These are phyloP conservation scores for Puccinia horiana DNA, from an alignment of 1,284 basidiomycete species.

Conservation along the genomic window DNA sequence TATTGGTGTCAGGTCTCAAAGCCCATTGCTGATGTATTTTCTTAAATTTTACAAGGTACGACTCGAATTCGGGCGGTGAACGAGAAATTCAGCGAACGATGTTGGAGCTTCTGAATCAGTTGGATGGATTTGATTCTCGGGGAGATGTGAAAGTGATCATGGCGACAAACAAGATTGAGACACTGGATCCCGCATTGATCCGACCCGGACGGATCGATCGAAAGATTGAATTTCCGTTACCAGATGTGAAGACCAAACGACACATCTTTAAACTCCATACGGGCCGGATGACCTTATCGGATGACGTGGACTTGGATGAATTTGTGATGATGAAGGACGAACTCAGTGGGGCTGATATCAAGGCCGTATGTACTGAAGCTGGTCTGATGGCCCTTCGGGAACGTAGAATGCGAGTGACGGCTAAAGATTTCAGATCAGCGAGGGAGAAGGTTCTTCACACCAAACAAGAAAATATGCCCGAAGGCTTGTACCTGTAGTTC, in stretches of 20 bases:
- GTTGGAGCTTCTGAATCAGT: slow-evolving; percentile 66
- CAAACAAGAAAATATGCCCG: slow-evolving; percentile 83
- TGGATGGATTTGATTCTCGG: slow-evolving; percentile 98
- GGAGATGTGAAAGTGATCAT: slow-evolving; percentile 91
- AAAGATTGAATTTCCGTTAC: slow-evolving; percentile 76
- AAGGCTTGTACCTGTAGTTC: slow-evolving; percentile 58
- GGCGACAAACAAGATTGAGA: slow-evolving; percentile 89
- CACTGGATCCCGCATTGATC: slow-evolving; percentile 92
- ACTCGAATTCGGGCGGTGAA: slow-evolving; percentile 61
- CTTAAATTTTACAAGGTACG: slow-evolving; percentile 55
- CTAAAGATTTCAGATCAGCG: slow-evolving; percentile 79
- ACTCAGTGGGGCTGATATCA: slow-evolving; percentile 94
- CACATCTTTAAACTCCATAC: slow-evolving; percentile 99
- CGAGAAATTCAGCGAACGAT: slow-evolving; percentile 61
- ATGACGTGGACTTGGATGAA: slow-evolving; percentile 94
- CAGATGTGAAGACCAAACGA: slow-evolving; percentile 84
- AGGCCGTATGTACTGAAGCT: slow-evolving; percentile 92
- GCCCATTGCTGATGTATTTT: not conserved
- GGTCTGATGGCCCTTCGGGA: slow-evolving; percentile 91
- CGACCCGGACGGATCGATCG: slow-evolving; percentile 97
- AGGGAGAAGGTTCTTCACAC: slow-evolving; percentile 87
- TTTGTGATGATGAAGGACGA: slow-evolving; percentile 96
- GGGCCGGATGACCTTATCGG: slow-evolving; percentile 85
- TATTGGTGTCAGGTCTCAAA: slow-evolving; percentile 67
- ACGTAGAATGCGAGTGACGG: slow-evolving; percentile 93